phyloP scores from a whole-genome alignment of 164 flowering plant species.

The Chloranthus sessilifolius region DNA sequence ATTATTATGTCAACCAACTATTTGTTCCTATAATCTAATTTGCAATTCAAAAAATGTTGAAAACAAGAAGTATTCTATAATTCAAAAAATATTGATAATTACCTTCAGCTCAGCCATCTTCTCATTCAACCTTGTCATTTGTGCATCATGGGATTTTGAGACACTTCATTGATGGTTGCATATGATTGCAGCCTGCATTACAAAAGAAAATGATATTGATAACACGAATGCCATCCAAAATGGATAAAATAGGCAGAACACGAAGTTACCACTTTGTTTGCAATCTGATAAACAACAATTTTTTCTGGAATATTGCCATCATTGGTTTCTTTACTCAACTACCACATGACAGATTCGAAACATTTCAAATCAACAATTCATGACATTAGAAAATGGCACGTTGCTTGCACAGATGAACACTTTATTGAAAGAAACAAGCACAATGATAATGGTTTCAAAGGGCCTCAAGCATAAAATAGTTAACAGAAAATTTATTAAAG shows the following conservation, averaged over 20 bases:
- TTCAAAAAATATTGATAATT: too few relatives aligned
- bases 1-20: too few relatives aligned
- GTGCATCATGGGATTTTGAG: constrained; percentile 77
- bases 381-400: neutral
- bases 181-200: constrained; percentile 87
- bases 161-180: constrained; percentile 96
- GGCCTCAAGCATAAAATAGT: too few relatives aligned
- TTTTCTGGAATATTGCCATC: constrained; percentile 67
- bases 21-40: too few relatives aligned
- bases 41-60: too few relatives aligned
- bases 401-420: too few relatives aligned
- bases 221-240: neutral
- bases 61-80: too few relatives aligned
- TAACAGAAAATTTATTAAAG: too few relatives aligned
- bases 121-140: constrained; percentile 64
- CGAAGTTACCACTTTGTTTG: constrained; percentile 79
- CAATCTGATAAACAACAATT: constrained; percentile 59
- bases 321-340: constrained; percentile 61
- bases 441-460: too few relatives aligned
- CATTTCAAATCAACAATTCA: neutral
- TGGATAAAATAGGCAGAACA: neutral
- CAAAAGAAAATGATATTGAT: neutral
- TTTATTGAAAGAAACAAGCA: too few relatives aligned
- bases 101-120: constrained; percentile 84
- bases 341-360: constrained; percentile 18